Evolutionary conservation across 768 basidiomycete species (phyloP).

Genomic region (Boletus coccyginus): DNA sequence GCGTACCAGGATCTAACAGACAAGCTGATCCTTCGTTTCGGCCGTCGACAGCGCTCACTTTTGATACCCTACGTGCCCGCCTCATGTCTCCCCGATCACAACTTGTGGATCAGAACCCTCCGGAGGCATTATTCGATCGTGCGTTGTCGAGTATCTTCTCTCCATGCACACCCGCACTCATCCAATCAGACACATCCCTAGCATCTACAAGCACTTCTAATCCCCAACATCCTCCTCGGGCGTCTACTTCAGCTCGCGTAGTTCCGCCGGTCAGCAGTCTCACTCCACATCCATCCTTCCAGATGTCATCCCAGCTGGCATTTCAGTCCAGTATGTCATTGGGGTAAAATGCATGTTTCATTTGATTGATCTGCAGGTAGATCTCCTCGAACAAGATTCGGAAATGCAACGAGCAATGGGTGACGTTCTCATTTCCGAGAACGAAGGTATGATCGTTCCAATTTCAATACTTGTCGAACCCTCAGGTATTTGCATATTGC

Average conservation of each 20-base stretch:
- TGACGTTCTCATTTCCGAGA: conserved; percentile 52
- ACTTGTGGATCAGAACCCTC: conserved; percentile 35
- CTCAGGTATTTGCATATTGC: background rate
- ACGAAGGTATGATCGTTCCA: conserved; percentile 25
- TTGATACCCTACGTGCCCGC: conserved; percentile 46
- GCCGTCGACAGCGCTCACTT: conserved; percentile 45
- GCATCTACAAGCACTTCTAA: conserved; percentile 14
- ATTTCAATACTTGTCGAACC: background rate
- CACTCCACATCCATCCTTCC: conserved; percentile 52
- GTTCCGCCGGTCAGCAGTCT: conserved; percentile 51
- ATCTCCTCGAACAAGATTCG: conserved; percentile 66
- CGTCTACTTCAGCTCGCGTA: conserved; percentile 35
- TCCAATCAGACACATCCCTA: conserved; percentile 12
- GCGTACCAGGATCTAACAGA: conserved; percentile 21
- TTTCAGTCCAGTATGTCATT: conserved; percentile 54
- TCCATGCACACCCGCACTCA: background rate
- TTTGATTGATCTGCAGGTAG: conserved; percentile 32
- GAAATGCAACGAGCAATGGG: conserved; percentile 69
- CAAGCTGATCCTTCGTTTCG: conserved; percentile 38
- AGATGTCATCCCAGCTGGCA: conserved; percentile 49
- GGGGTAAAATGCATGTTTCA: background rate
- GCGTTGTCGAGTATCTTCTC: conserved; percentile 14
- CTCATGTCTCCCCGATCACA: conserved; percentile 39
- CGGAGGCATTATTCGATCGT: conserved; percentile 37
- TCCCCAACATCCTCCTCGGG: conserved; percentile 5